Evolutionary conservation across 306 rosid genomes (phyloP), one percentile per base, ranked within the genome.

Genomic region (Fragaria ananassa): DNA sequence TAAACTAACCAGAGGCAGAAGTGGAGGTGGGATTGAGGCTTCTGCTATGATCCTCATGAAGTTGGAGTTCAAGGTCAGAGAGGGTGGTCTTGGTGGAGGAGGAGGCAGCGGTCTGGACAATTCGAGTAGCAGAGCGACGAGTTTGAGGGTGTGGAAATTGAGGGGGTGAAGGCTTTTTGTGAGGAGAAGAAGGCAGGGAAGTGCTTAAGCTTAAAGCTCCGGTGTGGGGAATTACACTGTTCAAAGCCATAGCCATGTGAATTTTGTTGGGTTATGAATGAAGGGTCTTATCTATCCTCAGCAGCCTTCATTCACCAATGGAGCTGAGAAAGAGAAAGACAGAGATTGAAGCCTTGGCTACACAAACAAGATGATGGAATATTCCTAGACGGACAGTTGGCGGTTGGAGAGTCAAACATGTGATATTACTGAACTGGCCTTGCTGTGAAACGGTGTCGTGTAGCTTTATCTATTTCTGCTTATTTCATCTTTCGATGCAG

Each of bases 161-260:
- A 68, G 54, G 78, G 58, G 29, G 57, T 4, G 84, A 74, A 62
- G 67, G 68, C 65, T 68, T 83, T 19, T 61, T 74, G 12, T 31
- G 18, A 2, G 80, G 70, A 67, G 84, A 49, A 74, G 84, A 44
- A 76, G 81, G 67, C 75, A 77, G 60, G 68, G 60, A 73, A 70
- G 72, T 42, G 46, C 31, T 45, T 18, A 78, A 74, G 39, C 79
- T 39, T 23, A 83, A 72, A 23, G 71, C 83, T 71, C 77, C 80
- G 70, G 83, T 83, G 46, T 78, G 84, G 39, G 71, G 81, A 44
- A 76, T 72, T 56, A 80, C 34, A 71, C 79, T 45, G 47, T 76
- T 76, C 27, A 80, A 62, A 82, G 86, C 78, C 61, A 82, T 67
- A 35, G 86, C 82, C 88, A 84, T 77, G 29, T 17, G 78, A 60